Conservation (phyloP, 2,329 filamentous ascomycete species). For the Ophiostoma quercus region DNA sequence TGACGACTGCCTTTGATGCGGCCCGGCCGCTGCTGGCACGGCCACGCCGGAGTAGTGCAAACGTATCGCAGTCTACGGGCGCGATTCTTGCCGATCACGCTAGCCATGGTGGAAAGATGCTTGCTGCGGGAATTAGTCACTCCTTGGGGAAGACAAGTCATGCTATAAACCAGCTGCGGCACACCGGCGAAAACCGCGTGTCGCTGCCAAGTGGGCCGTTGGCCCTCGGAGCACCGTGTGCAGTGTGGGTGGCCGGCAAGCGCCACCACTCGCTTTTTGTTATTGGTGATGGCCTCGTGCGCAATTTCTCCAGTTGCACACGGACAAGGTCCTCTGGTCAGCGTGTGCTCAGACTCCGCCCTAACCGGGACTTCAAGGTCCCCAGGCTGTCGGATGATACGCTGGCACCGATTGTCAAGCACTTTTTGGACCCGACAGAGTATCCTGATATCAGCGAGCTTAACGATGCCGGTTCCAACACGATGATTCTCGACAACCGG, state of each 20-base stretch:
- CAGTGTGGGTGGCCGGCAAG: conserved; percentile 60
- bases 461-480: conserved; percentile 52
- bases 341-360: conserved; percentile 49
- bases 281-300: conserved; percentile 60
- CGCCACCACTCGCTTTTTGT: conserved; percentile 60
- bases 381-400: conserved; percentile 56
- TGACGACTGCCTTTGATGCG: conserved; percentile 65
- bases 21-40: conserved; percentile 56
- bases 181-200: conserved; percentile 70
- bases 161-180: conserved; percentile 63
- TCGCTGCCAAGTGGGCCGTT: conserved; percentile 56
- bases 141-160: conserved; percentile 69
- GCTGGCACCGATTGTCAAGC: conserved; percentile 52
- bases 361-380: conserved; percentile 63
- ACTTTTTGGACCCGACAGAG: conserved; percentile 53
- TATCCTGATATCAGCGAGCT: conserved; percentile 50
- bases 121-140: conserved; percentile 68
- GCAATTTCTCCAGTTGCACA: conserved; percentile 58
- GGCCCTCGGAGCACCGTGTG: conserved; percentile 54
- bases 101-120: conserved; percentile 64
- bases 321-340: conserved; percentile 51
- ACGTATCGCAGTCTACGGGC: conserved; percentile 38
- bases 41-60: conserved; percentile 49
- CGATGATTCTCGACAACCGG: conserved; percentile 44
- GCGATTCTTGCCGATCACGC: conserved; percentile 54